phyloP scores from a whole-genome alignment of 306 rosid species.

The Ammopiptanthus mongolicus region DNA sequence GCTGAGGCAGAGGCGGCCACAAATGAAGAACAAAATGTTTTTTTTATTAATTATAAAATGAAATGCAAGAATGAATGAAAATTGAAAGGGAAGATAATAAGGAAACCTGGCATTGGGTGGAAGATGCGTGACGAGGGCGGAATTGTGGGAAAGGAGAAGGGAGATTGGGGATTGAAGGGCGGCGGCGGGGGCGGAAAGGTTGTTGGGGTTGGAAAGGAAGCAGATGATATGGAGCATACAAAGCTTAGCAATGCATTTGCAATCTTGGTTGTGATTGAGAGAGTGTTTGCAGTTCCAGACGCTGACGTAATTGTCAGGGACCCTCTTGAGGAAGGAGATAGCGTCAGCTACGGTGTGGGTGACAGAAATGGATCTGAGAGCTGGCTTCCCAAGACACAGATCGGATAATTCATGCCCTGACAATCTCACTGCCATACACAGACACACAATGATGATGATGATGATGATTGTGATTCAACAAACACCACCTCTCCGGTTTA shows the following conservation, averaged over 20 bases:
- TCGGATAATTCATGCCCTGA: conserved; percentile 54
- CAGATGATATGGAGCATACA: conserved; percentile 60
- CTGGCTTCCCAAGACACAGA: conserved; percentile 84
- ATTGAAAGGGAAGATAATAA: too few relatives aligned
- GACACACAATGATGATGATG: background rate
- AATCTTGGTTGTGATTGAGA: background rate
- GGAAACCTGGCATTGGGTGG: conserved; percentile 71
- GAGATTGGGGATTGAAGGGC: conserved; percentile 58
- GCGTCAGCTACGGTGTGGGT: conserved; percentile 64
- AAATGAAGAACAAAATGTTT: too few relatives aligned
- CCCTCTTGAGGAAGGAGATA: conserved; percentile 40
- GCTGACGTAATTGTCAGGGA: conserved; percentile 43
- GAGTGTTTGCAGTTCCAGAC: conserved; percentile 74
- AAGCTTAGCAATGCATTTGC: conserved; percentile 62
- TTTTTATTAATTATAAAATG: too few relatives aligned
- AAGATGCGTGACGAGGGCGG: conserved; percentile 49
- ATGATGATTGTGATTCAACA: too few relatives aligned
- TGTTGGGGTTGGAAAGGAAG: conserved; percentile 47
- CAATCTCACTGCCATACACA: conserved; percentile 75
- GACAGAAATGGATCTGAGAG: conserved; percentile 48
- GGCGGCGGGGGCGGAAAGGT: conserved; percentile 38
- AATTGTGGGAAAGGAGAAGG: conserved; percentile 19
- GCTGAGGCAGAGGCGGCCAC: too few relatives aligned
- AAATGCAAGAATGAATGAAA: background rate
- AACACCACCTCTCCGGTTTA: too few relatives aligned